Evolutionary conservation across 345 rosid species (phyloP).

Genomic region (Arabidopsis thaliana): TAIR10.1 NC_003070.9:19585001-19585500

Average conservation of each 20-base stretch:
- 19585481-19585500: constrained; percentile 87
- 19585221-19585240: constrained; percentile 99
- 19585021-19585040: constrained; percentile 98
- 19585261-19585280: constrained; percentile 72
- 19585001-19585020: constrained; percentile 94
- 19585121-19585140: constrained; percentile 80
- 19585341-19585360: constrained; percentile 93
- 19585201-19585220: constrained; percentile 96
- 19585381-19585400: constrained; percentile 92
- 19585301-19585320: constrained; percentile 94
- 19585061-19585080: constrained; percentile 89
- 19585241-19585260: constrained; percentile 99
- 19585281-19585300: constrained; percentile 99
- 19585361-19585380: constrained; percentile 98
- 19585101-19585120: constrained; percentile 85
- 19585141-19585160: constrained; percentile 85
- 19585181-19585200: constrained; percentile 94
- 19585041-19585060: constrained; percentile 97
- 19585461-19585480: constrained; percentile 95
- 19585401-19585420: constrained; percentile 59
- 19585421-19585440: constrained; percentile 85
- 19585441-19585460: constrained; percentile 98
- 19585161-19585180: constrained; percentile 98
- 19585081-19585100: constrained; percentile 76
- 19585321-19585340: constrained; percentile 94